Evolutionary conservation across 805 yeast species (phyloP).

Genomic region (Saturnispora quitensis): DNA sequence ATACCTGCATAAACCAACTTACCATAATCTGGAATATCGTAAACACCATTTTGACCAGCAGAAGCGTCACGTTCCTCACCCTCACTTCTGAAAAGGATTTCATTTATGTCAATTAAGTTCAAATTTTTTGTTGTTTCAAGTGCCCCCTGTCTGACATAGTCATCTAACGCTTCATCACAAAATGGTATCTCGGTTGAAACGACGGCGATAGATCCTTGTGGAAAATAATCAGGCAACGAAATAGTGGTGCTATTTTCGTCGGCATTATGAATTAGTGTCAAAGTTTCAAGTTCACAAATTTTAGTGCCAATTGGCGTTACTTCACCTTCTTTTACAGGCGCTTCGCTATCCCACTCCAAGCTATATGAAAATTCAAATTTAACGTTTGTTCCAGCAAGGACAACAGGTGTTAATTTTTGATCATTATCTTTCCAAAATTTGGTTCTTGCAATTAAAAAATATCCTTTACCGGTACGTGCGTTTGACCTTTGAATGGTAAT

Average conservation of each 20-base stretch:
- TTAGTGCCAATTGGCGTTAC: slow-evolving; percentile 62
- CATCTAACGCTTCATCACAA: slow-evolving; percentile 58
- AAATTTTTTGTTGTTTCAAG: slow-evolving; percentile 58
- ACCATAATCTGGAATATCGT: slow-evolving; percentile 68
- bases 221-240: slow-evolving; percentile 52
- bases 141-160: slow-evolving; percentile 66
- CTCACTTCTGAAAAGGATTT: slow-evolving; percentile 67
- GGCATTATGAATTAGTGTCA: slow-evolving; percentile 38
- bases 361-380: slow-evolving; percentile 50
- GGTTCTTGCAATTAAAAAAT: slow-evolving; percentile 80
- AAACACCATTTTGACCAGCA: slow-evolving; percentile 62
- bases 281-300: slow-evolving; percentile 42
- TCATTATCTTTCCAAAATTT: slow-evolving; percentile 47
- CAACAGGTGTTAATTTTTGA: slow-evolving; percentile 50
- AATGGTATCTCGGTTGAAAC: slow-evolving; percentile 60
- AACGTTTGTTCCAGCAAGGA: slow-evolving; percentile 51
- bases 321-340: slow-evolving; percentile 3
- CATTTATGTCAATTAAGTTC: slow-evolving; percentile 62
- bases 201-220: slow-evolving; percentile 87
- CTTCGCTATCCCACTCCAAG: slow-evolving; percentile 31
- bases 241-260: slow-evolving; percentile 41
- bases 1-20: slow-evolving; percentile 77
- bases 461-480: slow-evolving; percentile 79
- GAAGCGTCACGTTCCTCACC: slow-evolving; percentile 82
- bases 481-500: slow-evolving; percentile 84